A percentile compares a stretch with the other conserved stretches of the same genome.
These are phyloP conservation scores for Catharanthus roseus DNA, from an alignment of 257 asterid genomes.

Conservation along the genomic window DNA sequence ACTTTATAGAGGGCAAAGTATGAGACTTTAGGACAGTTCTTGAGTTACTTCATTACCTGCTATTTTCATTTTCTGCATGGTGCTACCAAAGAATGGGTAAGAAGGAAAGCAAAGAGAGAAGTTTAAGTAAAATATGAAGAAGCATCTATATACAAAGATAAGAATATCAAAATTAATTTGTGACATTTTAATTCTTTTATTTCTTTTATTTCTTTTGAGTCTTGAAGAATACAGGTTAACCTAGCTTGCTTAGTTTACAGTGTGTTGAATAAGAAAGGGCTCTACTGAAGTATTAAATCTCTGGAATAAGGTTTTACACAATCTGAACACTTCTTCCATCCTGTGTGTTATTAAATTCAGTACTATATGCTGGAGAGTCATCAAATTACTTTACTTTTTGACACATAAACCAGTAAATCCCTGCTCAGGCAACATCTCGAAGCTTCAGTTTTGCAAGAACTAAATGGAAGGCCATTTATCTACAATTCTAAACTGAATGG, in stretches of 20 bases:
- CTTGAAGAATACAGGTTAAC: not conserved
- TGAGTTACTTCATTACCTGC: not conserved
- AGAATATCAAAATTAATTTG: not conserved
- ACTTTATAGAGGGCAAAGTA: not conserved
- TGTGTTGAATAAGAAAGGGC: not conserved
- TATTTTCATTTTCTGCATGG: not conserved
- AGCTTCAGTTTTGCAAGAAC: not conserved
- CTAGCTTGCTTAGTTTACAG: not conserved
- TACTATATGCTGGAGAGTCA: not conserved
- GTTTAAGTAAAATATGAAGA: not conserved
- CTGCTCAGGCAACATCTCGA: not conserved
- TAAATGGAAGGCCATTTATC: not conserved
- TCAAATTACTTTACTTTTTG: not conserved
- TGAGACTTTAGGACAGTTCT: not conserved
- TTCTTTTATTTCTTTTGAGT: not conserved
- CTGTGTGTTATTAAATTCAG: not conserved
- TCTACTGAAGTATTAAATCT: not conserved
- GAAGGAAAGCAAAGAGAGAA: not conserved
- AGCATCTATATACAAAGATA: not conserved
- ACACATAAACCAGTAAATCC: too few relatives aligned
- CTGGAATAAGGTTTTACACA: not conserved
- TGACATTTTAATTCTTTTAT: not conserved
- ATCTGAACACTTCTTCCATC: not conserved
- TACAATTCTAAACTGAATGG: not conserved
- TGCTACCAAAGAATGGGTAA: not conserved